These are phyloP conservation scores for Cercis canadensis DNA, from an alignment of 306 rosid species.

Conservation along the genomic window DNA sequence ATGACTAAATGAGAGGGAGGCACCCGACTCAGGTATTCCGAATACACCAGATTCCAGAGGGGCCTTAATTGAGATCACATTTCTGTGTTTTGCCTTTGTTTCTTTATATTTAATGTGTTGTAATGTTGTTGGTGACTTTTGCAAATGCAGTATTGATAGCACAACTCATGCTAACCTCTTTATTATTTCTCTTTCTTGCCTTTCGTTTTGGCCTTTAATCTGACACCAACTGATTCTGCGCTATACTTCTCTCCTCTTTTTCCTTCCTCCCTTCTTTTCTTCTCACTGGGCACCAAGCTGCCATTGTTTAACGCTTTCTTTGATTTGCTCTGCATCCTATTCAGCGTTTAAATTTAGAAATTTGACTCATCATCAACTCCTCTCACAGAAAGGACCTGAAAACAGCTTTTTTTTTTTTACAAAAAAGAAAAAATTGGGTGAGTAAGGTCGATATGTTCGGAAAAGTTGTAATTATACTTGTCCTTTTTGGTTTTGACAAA, in stretches of 20 bases:
- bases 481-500: not conserved
- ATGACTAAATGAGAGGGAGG: too few species aligned
- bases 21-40: too few species aligned
- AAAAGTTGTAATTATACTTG: too few species aligned
- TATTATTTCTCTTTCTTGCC: not conserved
- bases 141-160: constrained; percentile 2
- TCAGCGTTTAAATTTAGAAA: too few species aligned
- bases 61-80: not conserved
- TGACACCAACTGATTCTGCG: not conserved
- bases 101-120: constrained; percentile 8
- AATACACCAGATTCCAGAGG: too few species aligned
- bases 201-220: too few species aligned
- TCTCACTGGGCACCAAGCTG: not conserved
- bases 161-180: not conserved
- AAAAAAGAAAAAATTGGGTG: too few species aligned
- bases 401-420: too few species aligned
- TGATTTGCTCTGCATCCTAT: not conserved
- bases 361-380: too few species aligned
- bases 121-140: not conserved
- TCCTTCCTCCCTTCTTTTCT: too few species aligned
- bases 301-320: not conserved
- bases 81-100: not conserved
- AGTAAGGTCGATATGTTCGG: too few species aligned
- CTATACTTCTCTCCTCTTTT: not conserved
- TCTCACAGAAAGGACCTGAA: too few species aligned